These are phyloP conservation scores for Lipomyces yamadae DNA, from an alignment of 805 yeast species.

Conservation along the genomic window DNA sequence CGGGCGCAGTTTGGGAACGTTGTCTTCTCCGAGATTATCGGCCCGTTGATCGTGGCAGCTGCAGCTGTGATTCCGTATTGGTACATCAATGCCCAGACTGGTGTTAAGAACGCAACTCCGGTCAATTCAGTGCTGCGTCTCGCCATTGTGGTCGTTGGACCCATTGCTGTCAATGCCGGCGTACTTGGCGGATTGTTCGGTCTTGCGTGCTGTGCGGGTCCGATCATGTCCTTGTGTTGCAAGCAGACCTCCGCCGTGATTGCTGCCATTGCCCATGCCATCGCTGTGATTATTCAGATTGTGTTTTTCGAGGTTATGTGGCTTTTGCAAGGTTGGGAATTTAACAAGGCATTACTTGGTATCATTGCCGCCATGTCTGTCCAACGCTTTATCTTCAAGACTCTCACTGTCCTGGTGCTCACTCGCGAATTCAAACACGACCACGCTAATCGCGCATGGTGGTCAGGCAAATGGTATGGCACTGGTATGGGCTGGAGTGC, in stretches of 20 bases:
- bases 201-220: conserved; percentile 97
- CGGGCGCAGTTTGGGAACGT: conserved; percentile 80
- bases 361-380: conserved; percentile 79
- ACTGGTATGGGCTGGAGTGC: conserved; percentile 92
- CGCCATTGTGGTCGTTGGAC: conserved; percentile 70
- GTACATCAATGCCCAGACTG: conserved; percentile 86
- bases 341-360: conserved; percentile 86
- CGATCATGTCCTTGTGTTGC: conserved; percentile 90
- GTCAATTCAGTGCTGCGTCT: conserved; percentile 69
- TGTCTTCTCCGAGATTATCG: conserved; percentile 76
- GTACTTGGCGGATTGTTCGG: conserved; percentile 74
- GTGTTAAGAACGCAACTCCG: conserved; percentile 57
- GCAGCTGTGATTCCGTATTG: conserved; percentile 73
- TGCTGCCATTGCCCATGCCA: conserved; percentile 96
- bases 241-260: conserved; percentile 94
- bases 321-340: conserved; percentile 93
- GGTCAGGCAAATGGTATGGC: conserved; percentile 99
- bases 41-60: conserved; percentile 72
- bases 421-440: conserved; percentile 97
- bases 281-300: conserved; percentile 86
- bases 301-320: conserved; percentile 93
- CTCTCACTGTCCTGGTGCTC: conserved; percentile 74
- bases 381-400: conserved; percentile 86
- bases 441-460: conserved; percentile 95
- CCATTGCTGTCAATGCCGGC: conserved; percentile 90